Conservation (phyloP, 2,329 filamentous ascomycete genomes). For the Trichoderma koningii region DNA sequence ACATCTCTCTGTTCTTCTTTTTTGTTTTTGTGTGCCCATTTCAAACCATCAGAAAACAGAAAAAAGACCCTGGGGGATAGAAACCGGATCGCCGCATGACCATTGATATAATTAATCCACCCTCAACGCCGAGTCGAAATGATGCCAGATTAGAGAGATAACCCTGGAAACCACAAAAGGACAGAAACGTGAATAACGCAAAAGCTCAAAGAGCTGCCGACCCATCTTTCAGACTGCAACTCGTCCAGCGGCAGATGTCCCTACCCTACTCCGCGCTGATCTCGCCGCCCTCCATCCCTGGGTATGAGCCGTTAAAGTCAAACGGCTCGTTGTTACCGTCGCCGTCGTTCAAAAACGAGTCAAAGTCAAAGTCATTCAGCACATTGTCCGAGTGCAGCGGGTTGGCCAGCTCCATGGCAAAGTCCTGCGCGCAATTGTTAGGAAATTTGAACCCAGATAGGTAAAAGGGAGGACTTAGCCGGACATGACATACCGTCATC, state of each 20-base stretch:
- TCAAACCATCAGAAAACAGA: slow-evolving; percentile 34
- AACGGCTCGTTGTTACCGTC: slow-evolving; percentile 53
- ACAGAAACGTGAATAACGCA: slow-evolving; percentile 32
- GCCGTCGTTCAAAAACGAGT: slow-evolving; percentile 65
- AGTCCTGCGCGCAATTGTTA: slow-evolving; percentile 41
- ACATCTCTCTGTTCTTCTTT: slow-evolving; percentile 34
- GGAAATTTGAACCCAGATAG: not conserved
- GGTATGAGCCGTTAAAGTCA: slow-evolving; percentile 56
- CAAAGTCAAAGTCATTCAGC: slow-evolving; percentile 67
- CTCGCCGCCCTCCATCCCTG: slow-evolving; percentile 57
- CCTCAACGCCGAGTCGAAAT: slow-evolving; percentile 45
- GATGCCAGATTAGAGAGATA: slow-evolving; percentile 44
- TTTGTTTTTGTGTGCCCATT: slow-evolving; percentile 29
- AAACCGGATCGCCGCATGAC: slow-evolving; percentile 42
- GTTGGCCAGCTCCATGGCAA: slow-evolving; percentile 59
- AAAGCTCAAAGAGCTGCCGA: slow-evolving; percentile 29
- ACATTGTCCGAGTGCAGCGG: slow-evolving; percentile 58
- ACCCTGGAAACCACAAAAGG: slow-evolving; percentile 34
- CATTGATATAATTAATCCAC: slow-evolving; percentile 44
- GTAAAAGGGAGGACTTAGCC: not conserved
- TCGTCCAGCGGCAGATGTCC: not conserved
- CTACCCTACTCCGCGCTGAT: slow-evolving; percentile 57
- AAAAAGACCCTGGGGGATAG: slow-evolving; percentile 18
- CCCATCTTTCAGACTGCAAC: not conserved
- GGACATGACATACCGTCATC: slow-evolving; percentile 46